Conservation (phyloP, 306 rosid genomes). For the Cucumis sativus region DNA sequence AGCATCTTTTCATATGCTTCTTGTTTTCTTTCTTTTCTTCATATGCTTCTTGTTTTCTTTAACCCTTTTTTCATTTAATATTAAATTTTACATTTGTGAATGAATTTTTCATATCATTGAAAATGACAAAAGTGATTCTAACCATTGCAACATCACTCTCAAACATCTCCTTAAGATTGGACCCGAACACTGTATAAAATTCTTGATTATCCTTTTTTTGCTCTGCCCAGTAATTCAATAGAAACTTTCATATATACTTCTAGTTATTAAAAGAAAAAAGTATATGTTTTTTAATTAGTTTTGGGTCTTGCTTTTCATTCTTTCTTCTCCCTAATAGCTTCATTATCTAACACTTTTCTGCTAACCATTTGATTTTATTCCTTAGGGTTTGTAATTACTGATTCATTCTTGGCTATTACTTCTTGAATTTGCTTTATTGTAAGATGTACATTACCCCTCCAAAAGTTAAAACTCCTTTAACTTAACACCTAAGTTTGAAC, state of each 20-base stretch:
- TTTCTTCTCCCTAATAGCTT: constrained; percentile 5
- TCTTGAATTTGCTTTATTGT: background rate
- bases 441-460: background rate
- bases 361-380: too few species aligned
- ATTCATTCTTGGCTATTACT: background rate
- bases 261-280: background rate
- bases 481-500: background rate
- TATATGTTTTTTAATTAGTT: background rate
- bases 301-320: background rate
- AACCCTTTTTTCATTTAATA: too few species aligned
- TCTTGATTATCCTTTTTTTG: background rate
- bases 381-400: background rate
- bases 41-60: background rate
- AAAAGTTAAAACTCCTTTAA: background rate
- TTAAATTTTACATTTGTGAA: too few species aligned
- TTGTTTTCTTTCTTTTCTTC: background rate
- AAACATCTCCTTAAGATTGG: too few species aligned
- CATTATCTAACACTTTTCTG: background rate
- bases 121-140: too few species aligned
- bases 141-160: too few species aligned
- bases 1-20: background rate
- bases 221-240: background rate
- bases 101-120: too few species aligned
- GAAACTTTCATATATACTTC: background rate
- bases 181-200: too few species aligned